A percentile compares a stretch with the other conserved stretches of the same genome.
Conservation (phyloP, 306 rosid genomes). For the Trifolium subterraneum region DNA sequence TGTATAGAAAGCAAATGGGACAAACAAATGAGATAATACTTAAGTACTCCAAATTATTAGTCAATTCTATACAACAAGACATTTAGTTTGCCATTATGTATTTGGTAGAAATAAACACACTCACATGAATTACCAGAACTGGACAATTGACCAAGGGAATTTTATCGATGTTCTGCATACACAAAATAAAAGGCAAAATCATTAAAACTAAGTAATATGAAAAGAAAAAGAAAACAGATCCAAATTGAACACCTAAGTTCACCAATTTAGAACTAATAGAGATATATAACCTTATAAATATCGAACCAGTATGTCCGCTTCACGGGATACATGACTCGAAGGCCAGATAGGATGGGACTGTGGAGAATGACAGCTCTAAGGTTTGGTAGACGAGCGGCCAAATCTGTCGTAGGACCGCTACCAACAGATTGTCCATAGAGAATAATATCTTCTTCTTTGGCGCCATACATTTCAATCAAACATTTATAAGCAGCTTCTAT, state of each 20-base stretch:
- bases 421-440: slow-evolving; percentile 98
- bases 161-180: slow-evolving; percentile 89
- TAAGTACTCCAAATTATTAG: neutral
- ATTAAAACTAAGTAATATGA: slow-evolving; percentile 10
- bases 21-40: neutral
- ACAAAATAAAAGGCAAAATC: slow-evolving; percentile 16
- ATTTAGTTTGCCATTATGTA: slow-evolving; percentile 9
- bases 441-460: slow-evolving; percentile 90
- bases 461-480: slow-evolving; percentile 79
- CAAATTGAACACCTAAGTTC: slow-evolving; percentile 12
- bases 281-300: slow-evolving; percentile 78
- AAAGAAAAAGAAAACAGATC: neutral
- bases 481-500: slow-evolving; percentile 91
- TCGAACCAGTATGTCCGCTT: slow-evolving; percentile 96
- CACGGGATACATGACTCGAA: slow-evolving; percentile 96
- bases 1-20: neutral
- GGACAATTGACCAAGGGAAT: slow-evolving; percentile 81
- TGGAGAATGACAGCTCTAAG: slow-evolving; percentile 97
- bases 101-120: slow-evolving; percentile 46
- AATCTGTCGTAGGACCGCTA: slow-evolving; percentile 91
- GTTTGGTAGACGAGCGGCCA: slow-evolving; percentile 75
- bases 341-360: slow-evolving; percentile 92
- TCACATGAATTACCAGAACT: slow-evolving; percentile 94
- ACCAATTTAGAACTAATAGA: slow-evolving; percentile 29
- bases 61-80: neutral